These are phyloP conservation scores for Penicillium sp. DNA, from an alignment of 2,329 filamentous ascomycete genomes.

Conservation along the genomic window DNA sequence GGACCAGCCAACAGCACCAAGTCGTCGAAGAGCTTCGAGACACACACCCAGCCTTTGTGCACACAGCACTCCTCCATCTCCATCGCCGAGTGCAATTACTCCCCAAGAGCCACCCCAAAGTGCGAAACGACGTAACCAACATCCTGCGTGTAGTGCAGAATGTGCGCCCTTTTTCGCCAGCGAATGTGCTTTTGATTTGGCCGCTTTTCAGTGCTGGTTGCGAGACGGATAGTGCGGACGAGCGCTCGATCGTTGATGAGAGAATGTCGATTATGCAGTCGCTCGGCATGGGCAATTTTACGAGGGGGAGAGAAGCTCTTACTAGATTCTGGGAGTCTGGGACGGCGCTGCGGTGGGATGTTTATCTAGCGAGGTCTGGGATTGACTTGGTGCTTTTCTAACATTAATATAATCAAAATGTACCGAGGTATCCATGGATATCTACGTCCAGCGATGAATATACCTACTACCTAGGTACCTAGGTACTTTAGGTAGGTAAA, in stretches of 20 bases:
- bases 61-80: conserved; percentile 26
- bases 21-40: conserved; percentile 20
- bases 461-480: too few species aligned
- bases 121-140: conserved; percentile 18
- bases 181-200: conserved; percentile 29
- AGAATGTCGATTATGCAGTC: conserved; percentile 27
- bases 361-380: conserved; percentile 19
- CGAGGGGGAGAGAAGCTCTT: conserved; percentile 21
- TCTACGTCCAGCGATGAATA: too few species aligned
- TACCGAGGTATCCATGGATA: too few species aligned
- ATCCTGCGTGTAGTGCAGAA: conserved; percentile 19
- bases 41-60: conserved; percentile 25
- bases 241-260: conserved; percentile 19
- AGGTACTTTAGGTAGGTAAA: too few species aligned
- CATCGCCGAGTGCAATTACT: conserved; percentile 24
- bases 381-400: conserved; percentile 25
- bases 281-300: conserved; percentile 28
- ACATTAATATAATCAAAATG: neutral
- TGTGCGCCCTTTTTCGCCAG: conserved; percentile 21
- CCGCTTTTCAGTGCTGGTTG: conserved; percentile 31
- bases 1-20: conserved; percentile 6
- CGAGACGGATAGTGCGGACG: conserved; percentile 19
- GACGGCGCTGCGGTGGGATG: conserved; percentile 20
- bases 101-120: conserved; percentile 17
- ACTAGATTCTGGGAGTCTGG: conserved; percentile 21